A percentile compares a stretch with the other conserved stretches of the same genome.
Conservation (phyloP, 1,284 basidiomycete genomes). For the Malassezia nana region DNA sequence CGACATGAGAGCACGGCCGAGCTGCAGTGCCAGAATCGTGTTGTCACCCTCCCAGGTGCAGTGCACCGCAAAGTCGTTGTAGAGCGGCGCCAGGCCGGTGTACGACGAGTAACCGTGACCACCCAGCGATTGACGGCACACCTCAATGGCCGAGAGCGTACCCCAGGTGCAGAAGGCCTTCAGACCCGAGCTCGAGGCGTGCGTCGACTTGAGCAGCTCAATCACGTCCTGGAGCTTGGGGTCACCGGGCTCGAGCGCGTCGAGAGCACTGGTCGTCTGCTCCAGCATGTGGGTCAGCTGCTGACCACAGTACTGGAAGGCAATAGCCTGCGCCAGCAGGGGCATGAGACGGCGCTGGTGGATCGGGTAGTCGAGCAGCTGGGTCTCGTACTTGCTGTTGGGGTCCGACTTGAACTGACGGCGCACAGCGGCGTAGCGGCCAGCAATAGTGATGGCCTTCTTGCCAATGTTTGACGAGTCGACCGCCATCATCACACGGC, state of each 20-base stretch:
- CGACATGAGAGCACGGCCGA: conserved; percentile 53
- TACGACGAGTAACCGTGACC: conserved; percentile 57
- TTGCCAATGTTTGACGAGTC: conserved; percentile 54
- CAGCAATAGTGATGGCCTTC: conserved; percentile 54
- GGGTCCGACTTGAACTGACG: conserved; percentile 53
- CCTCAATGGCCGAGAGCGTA: conserved; percentile 55
- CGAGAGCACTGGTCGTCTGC: conserved; percentile 52
- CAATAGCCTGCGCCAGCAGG: conserved; percentile 54
- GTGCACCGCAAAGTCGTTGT: conserved; percentile 51
- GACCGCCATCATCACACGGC: conserved; percentile 54
- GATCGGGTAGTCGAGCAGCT: conserved; percentile 56
- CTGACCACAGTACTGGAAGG: conserved; percentile 54
- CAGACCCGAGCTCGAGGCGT: conserved; percentile 55
- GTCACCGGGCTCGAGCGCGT: conserved; percentile 52
- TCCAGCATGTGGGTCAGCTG: conserved; percentile 50
- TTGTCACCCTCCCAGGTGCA: conserved; percentile 56
- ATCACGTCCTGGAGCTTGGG: conserved; percentile 42
- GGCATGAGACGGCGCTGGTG: conserved; percentile 57
- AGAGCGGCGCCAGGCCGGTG: conserved; percentile 55
- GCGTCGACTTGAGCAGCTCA: conserved; percentile 56
- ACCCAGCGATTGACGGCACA: conserved; percentile 54
- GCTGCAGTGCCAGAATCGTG: conserved; percentile 53
- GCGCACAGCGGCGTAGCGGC: conserved; percentile 55
- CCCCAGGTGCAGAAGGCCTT: conserved; percentile 59
- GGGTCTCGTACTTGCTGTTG: conserved; percentile 50